Percentiles rank a stretch among this genome's conserved stretches.
Conservation (phyloP, 208 protist species). For the Angomonas ambiguus region DNA sequence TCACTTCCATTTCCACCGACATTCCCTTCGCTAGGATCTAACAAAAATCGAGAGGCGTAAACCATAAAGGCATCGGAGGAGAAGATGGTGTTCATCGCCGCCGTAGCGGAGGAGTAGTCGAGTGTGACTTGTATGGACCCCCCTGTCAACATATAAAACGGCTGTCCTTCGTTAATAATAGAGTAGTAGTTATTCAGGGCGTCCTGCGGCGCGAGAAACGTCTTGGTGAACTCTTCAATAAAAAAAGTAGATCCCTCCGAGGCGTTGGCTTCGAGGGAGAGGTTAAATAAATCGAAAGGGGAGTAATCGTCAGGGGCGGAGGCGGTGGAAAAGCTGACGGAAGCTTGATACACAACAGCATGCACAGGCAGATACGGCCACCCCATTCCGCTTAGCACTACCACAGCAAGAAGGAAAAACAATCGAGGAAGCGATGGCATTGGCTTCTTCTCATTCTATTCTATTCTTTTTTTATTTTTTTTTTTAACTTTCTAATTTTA, state of each 20-base stretch:
- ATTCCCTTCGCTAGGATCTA: not conserved
- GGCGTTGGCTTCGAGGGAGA: not conserved
- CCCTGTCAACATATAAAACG: slow-evolving; percentile 30
- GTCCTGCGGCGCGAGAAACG: slow-evolving; percentile 13
- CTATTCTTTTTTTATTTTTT: slow-evolving; percentile 3
- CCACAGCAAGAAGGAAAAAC: no score
- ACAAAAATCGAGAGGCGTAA: not conserved
- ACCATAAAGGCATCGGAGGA: not conserved
- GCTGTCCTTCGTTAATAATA: slow-evolving; percentile 7
- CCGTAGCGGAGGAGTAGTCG: not conserved
- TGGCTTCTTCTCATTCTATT: not conserved
- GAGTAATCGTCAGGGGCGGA: not conserved
- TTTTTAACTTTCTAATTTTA: not conserved
- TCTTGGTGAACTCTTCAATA: not conserved
- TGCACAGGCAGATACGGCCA: no score
- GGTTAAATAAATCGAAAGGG: not conserved
- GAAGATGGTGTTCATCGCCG: slow-evolving; percentile 14
- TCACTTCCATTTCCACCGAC: no score
- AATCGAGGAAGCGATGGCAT: not conserved
- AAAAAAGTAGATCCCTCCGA: not conserved
- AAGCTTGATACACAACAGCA: not conserved
- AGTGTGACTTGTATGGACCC: slow-evolving; percentile 25
- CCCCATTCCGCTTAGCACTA: no score
- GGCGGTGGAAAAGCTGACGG: not conserved
- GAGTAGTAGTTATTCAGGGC: slow-evolving; percentile 19